Conservation (phyloP, 139 green algal genomes). For the Micractinium sp. region DNA sequence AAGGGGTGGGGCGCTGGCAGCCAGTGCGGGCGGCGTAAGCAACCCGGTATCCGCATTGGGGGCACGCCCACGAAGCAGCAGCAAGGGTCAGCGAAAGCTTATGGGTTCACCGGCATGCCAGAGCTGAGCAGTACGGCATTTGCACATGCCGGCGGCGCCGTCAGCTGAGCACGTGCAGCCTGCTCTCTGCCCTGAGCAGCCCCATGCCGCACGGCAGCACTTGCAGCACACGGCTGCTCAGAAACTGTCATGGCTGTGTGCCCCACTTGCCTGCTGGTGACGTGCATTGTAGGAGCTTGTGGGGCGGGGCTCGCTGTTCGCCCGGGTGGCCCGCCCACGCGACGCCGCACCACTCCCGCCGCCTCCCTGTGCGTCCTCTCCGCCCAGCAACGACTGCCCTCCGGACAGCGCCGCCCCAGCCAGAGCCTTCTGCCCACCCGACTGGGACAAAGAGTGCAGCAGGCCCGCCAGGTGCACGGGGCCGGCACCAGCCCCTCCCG, state of each 20-base stretch:
- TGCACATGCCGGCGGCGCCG: no score
- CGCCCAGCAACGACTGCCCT: background rate
- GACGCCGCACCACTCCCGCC: background rate
- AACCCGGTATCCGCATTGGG: no score
- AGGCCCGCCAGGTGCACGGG: background rate
- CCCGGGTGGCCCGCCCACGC: background rate
- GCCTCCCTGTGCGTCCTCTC: background rate
- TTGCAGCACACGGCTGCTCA: background rate
- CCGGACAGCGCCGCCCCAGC: background rate
- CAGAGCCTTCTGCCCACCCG: background rate
- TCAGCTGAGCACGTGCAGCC: no score
- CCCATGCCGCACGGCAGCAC: no score
- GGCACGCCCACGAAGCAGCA: no score
- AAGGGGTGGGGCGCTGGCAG: no score
- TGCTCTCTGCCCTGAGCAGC: no score
- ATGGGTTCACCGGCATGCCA: background rate
- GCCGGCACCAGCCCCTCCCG: no score
- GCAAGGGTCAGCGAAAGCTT: background rate
- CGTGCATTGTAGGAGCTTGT: constrained; percentile 16
- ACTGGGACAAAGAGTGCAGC: background rate
- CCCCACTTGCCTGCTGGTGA: constrained; percentile 4
- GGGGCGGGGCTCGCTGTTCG: background rate
- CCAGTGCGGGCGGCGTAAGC: no score
- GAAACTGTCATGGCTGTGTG: background rate
- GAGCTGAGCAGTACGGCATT: background rate